A percentile compares a stretch with the other conserved stretches of the same genome.
These are phyloP conservation scores for Nidula niveotomentosa DNA, from an alignment of 1,284 basidiomycete genomes.

Conservation along the genomic window DNA sequence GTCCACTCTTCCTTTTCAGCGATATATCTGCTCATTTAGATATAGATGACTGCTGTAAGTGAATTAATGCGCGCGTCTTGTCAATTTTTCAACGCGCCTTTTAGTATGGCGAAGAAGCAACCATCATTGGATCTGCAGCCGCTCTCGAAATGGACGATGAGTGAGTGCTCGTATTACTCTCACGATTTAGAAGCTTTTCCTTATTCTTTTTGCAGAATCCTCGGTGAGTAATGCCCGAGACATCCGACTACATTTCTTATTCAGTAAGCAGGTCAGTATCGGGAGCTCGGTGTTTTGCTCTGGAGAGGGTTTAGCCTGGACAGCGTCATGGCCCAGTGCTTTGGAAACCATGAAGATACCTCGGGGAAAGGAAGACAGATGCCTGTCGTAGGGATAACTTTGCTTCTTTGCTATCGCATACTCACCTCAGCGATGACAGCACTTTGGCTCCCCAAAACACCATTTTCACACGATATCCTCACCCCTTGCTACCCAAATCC, in stretches of 20 bases:
- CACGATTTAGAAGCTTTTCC: no score
- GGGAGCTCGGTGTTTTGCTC: conserved; percentile 88
- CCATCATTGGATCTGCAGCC: conserved; percentile 88
- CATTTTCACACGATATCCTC: conserved; percentile 96
- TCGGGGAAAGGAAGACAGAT: conserved; percentile 87
- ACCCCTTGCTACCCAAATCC: conserved; percentile 94
- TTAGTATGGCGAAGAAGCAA: conserved; percentile 90
- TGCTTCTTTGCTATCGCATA: background rate
- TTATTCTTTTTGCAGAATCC: conserved; percentile 40
- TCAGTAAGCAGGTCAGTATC: conserved; percentile 66
- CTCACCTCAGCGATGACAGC: conserved; percentile 40
- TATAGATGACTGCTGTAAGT: conserved; percentile 76
- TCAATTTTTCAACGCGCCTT: conserved; percentile 7
- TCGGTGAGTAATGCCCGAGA: conserved; percentile 41
- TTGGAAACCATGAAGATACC: conserved; percentile 82
- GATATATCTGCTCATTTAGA: conserved; percentile 9
- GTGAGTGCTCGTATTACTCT: conserved; percentile 42
- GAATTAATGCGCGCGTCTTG: background rate
- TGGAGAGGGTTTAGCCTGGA: conserved; percentile 83
- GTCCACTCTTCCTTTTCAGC: conserved; percentile 11
- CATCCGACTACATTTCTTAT: background rate
- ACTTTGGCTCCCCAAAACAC: conserved; percentile 82
- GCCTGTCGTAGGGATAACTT: conserved; percentile 63
- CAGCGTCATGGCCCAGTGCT: conserved; percentile 84
- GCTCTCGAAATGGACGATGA: conserved; percentile 85